These are phyloP conservation scores for Synchytrium microbalum DNA, from an alignment of 371 early-diverging fungal genomes.

Conservation along the genomic window DNA sequence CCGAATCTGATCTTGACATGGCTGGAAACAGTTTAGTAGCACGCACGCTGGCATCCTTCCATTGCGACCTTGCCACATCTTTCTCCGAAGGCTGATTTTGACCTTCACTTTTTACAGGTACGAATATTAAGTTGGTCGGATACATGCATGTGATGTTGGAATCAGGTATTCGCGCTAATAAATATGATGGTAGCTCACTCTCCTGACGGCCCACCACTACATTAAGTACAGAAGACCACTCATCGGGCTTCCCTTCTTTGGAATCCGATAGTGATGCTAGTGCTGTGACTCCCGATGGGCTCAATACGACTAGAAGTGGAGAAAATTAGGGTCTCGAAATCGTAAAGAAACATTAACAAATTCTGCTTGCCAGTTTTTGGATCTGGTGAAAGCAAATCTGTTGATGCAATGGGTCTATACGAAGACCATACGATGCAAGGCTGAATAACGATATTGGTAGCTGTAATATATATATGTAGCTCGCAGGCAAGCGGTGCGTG, in stretches of 20 bases:
- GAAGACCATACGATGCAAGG: not conserved
- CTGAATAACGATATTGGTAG: not conserved
- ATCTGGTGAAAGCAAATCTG: not conserved
- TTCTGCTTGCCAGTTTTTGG: too few species aligned
- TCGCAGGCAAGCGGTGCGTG: not conserved
- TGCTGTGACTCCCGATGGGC: not conserved
- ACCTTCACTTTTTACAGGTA: not conserved
- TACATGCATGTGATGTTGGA: not conserved
- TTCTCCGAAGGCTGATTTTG: not conserved
- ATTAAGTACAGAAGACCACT: not conserved
- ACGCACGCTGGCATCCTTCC: not conserved
- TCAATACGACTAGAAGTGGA: not conserved
- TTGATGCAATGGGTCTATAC: not conserved
- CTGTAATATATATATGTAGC: not conserved
- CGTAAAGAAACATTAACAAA: too few species aligned
- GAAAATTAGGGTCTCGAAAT: too few species aligned
- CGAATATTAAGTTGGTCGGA: not conserved
- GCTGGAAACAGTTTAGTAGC: not conserved
- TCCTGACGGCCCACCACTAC: not conserved
- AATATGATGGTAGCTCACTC: not conserved
- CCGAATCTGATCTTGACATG: not conserved
- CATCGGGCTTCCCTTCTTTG: not conserved
- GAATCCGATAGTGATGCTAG: not conserved
- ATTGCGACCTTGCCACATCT: not conserved
- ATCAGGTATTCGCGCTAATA: not conserved